Evolutionary conservation across 225 moss, liverwort and hornwort species (phyloP).

Genomic region (Thuidium tamariscinum): DNA sequence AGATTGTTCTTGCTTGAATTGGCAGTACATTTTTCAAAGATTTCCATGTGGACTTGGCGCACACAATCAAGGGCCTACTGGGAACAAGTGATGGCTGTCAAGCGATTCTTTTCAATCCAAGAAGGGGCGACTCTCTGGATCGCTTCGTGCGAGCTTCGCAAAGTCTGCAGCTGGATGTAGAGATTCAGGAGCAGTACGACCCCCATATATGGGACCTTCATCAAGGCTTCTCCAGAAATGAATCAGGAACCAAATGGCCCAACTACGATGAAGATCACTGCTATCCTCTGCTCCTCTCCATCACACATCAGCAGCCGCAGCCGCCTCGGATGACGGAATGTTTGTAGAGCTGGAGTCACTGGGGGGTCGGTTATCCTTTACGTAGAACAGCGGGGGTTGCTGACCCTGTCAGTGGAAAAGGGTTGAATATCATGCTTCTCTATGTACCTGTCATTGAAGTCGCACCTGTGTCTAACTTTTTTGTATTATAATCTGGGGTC

Average conservation of each 20-base stretch:
- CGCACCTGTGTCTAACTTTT: neutral
- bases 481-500: neutral
- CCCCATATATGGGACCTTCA: slow-evolving; percentile 52
- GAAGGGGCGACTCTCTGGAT: slow-evolving; percentile 64
- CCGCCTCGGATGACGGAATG: neutral
- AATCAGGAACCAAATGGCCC: slow-evolving; percentile 37
- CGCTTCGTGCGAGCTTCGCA: slow-evolving; percentile 45
- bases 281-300: slow-evolving; percentile 59
- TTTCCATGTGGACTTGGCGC: slow-evolving; percentile 65
- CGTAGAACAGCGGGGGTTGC: neutral
- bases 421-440: neutral
- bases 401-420: neutral
- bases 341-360: neutral
- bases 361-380: neutral
- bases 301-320: slow-evolving; percentile 5
- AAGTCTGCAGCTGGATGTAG: slow-evolving; percentile 30
- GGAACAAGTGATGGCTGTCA: slow-evolving; percentile 29
- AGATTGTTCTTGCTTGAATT: neutral
- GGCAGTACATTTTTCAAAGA: slow-evolving; percentile 81
- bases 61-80: slow-evolving; percentile 61
- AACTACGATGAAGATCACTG: slow-evolving; percentile 81
- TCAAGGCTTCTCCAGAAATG: slow-evolving; percentile 38
- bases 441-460: neutral
- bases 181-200: slow-evolving; percentile 63
- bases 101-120: slow-evolving; percentile 74